These are phyloP conservation scores for Kazachstania bromeliacearum DNA, from an alignment of 805 yeast genomes.

Conservation along the genomic window DNA sequence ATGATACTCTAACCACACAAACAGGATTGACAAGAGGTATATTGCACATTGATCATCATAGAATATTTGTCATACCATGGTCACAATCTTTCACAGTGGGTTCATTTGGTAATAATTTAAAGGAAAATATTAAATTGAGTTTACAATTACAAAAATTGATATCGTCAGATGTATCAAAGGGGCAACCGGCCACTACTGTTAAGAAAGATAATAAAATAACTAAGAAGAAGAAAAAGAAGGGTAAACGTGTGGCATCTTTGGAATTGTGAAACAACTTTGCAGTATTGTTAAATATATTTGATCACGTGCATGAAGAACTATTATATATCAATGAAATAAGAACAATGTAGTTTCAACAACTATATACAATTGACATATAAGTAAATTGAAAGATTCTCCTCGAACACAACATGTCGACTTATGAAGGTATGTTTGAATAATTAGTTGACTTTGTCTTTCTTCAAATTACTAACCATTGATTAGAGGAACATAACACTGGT, in stretches of 20 bases:
- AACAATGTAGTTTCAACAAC: no score
- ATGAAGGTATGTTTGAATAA: conserved; percentile 24
- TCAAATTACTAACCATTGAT: conserved; percentile 1
- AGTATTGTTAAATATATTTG: not conserved
- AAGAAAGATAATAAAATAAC: not conserved
- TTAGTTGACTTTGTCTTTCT: no score
- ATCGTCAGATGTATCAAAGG: conserved; percentile 3
- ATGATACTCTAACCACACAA: conserved; percentile 1
- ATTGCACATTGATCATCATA: conserved; percentile 13
- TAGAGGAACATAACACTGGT: conserved; percentile 25
- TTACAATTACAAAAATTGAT: conserved; percentile 12
- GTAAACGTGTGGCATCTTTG: conserved; percentile 6
- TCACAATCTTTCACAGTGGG: conserved; percentile 13
- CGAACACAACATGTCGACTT: conserved; percentile 23
- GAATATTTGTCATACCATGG: conserved; percentile 18
- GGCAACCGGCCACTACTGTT: not conserved
- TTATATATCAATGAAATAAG: no score
- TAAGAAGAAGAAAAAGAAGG: conserved; percentile 12
- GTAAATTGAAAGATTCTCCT: no score
- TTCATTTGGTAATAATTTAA: conserved; percentile 16
- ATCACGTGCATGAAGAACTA: no score
- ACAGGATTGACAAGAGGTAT: conserved; percentile 12
- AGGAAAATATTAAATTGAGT: conserved; percentile 18
- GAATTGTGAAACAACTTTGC: conserved; percentile 3
- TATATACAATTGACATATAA: no score